Evolutionary conservation across 73 alveolate genomes (phyloP).

Genomic region (Tetrahymena borealis): DNA sequence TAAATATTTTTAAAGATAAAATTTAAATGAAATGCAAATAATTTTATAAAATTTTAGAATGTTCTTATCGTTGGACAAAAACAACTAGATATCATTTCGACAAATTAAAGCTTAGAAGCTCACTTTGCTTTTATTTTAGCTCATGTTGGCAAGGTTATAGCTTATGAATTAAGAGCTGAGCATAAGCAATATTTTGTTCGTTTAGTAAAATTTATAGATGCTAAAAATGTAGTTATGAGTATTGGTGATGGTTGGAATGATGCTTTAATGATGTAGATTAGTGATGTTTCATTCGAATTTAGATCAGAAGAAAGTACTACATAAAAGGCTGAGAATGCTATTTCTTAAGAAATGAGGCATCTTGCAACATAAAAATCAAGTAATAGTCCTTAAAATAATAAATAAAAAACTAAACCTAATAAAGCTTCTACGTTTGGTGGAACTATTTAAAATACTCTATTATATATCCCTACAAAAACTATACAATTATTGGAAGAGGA

Average conservation of each 20-base stretch:
- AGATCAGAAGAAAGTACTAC: not conserved
- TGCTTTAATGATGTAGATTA: slow-evolving; percentile 42
- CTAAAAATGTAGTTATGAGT: slow-evolving; percentile 3
- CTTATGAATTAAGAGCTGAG: not conserved
- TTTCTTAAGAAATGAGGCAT: not conserved
- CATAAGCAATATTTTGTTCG: not conserved
- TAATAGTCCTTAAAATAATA: not conserved
- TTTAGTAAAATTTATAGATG: not conserved
- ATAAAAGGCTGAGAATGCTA: not conserved
- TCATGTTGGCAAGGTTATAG: not conserved
- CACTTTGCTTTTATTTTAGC: not conserved
- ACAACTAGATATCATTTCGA: not conserved
- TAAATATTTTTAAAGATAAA: not conserved
- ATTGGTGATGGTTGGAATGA: slow-evolving; percentile 45
- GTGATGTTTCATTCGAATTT: slow-evolving; percentile 20
- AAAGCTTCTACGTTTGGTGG: not conserved
- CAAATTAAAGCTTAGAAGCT: not conserved
- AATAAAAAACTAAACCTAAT: not conserved
- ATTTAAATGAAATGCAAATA: not conserved
- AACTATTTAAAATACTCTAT: not conserved
- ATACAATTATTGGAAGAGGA: not conserved
- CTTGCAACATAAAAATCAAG: not conserved
- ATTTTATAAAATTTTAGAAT: not conserved
- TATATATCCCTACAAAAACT: not conserved
- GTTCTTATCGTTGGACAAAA: not conserved